A percentile compares a stretch with the other conserved stretches of the same genome.
Conservation (phyloP, 257 asterid genomes). For the Nemophila menziesii region DNA sequence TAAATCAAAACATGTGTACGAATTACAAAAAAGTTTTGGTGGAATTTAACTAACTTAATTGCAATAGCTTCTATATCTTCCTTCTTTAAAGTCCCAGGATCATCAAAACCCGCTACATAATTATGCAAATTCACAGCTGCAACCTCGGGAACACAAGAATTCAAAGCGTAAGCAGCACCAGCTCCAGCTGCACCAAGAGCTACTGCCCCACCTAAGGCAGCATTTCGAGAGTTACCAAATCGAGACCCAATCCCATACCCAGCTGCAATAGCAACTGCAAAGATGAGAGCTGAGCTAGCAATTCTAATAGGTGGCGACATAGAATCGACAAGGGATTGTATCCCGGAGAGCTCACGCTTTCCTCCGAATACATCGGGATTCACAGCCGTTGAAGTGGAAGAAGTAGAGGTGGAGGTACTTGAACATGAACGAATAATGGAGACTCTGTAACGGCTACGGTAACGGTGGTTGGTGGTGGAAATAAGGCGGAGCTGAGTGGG, state of each 20-base stretch:
- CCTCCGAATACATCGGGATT: constrained; percentile 60
- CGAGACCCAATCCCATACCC: constrained; percentile 78
- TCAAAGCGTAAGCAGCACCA: constrained; percentile 75
- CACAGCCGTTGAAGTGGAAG: constrained; percentile 4
- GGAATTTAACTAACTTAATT: constrained; percentile 26
- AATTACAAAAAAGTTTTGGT: neutral
- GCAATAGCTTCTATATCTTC: constrained; percentile 83
- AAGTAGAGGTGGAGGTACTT: neutral
- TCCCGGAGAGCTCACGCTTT: constrained; percentile 44
- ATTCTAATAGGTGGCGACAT: constrained; percentile 70
- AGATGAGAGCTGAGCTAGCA: constrained; percentile 58
- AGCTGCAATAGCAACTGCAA: constrained; percentile 66
- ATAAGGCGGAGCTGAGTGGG: constrained; percentile 26
- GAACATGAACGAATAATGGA: constrained; percentile 25
- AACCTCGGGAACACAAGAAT: constrained; percentile 74
- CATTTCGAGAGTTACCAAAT: constrained; percentile 66
- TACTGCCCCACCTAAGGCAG: constrained; percentile 70
- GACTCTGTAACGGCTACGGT: constrained; percentile 24
- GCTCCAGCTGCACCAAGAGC: constrained; percentile 80
- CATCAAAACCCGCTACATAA: constrained; percentile 64
- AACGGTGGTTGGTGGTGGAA: constrained; percentile 19
- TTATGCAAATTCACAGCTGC: constrained; percentile 83
- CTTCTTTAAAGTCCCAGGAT: constrained; percentile 61
- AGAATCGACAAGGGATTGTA: constrained; percentile 62
- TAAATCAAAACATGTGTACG: neutral